Percentiles rank a stretch among this genome's conserved stretches.
These are phyloP conservation scores for Saccharomyces hybrid DNA, from an alignment of 1,139 yeast species.

Conservation along the genomic window DNA sequence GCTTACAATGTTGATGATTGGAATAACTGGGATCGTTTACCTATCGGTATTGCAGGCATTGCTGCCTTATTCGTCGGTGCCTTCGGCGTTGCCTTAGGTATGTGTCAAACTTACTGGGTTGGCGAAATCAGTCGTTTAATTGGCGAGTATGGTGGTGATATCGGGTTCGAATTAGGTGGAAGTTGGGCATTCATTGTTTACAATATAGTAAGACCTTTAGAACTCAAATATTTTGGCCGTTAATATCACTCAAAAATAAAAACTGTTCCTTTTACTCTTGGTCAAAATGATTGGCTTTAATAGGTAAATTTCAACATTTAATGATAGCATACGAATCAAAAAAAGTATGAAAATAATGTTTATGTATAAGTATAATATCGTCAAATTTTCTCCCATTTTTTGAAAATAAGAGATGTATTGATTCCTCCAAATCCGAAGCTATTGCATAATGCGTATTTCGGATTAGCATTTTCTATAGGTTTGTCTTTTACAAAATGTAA, in stretches of 20 bases:
- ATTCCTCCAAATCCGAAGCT: constrained; percentile 98
- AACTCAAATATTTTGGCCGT: constrained; percentile 54
- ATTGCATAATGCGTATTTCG: constrained; percentile 66
- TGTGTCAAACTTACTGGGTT: constrained; percentile 77
- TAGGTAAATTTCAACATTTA: background rate
- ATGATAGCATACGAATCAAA: background rate
- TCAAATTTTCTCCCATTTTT: constrained; percentile 25
- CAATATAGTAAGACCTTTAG: constrained; percentile 58
- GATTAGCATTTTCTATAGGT: constrained; percentile 31
- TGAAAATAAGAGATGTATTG: constrained; percentile 62
- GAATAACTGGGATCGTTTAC: constrained; percentile 49
- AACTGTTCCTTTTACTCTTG: background rate
- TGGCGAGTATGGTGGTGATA: constrained; percentile 70
- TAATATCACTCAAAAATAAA: constrained; percentile 7
- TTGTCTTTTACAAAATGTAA: constrained; percentile 56
- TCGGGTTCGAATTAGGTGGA: constrained; percentile 74
- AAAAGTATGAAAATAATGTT: background rate
- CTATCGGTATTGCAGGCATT: constrained; percentile 68
- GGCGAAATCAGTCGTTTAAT: constrained; percentile 59
- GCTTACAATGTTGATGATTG: constrained; percentile 59
- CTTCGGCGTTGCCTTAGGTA: constrained; percentile 78
- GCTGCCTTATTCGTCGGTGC: constrained; percentile 75
- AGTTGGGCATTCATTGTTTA: constrained; percentile 61
- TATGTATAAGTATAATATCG: background rate
- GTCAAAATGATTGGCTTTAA: background rate